Evolutionary conservation across 108 stramenopile species (phyloP).

Genomic region (Discostella pseudostelligera): DNA sequence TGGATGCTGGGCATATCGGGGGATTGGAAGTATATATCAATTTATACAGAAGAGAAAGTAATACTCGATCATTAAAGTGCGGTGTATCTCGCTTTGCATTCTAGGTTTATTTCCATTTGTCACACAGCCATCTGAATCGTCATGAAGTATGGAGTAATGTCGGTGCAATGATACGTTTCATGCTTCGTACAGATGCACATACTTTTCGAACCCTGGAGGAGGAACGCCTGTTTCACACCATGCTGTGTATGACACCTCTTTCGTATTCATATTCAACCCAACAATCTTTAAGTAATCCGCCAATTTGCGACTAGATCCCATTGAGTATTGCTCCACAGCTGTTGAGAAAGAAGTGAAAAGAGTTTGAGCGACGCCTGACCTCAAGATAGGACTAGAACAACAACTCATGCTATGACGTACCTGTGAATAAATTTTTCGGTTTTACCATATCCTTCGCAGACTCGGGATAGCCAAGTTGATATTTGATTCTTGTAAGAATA

Average conservation of each 20-base stretch:
- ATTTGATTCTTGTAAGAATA: constrained; percentile 76
- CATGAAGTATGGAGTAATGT: too few relatives aligned
- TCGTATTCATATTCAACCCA: constrained; percentile 75
- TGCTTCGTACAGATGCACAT: constrained; percentile 53
- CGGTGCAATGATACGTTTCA: constrained; percentile 5
- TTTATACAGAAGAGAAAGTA: too few relatives aligned
- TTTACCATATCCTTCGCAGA: constrained; percentile 71
- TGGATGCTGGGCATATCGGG: constrained; percentile 50
- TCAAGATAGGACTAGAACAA: background rate
- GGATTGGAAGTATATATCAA: constrained; percentile 37
- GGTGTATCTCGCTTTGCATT: too few relatives aligned
- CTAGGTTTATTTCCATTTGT: too few relatives aligned
- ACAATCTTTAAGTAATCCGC: constrained; percentile 72
- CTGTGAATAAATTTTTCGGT: constrained; percentile 59
- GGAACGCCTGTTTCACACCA: constrained; percentile 82
- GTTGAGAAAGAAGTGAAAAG: constrained; percentile 1
- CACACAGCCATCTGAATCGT: too few relatives aligned
- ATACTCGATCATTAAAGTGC: too few relatives aligned
- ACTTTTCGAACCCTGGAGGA: constrained; percentile 77
- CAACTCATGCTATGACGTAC: constrained; percentile 16
- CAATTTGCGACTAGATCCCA: constrained; percentile 75
- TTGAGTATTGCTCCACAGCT: constrained; percentile 81
- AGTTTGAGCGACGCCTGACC: too few relatives aligned
- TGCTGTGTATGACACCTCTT: constrained; percentile 70
- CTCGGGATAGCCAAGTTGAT: constrained; percentile 88